A percentile compares a stretch with the other conserved stretches of the same genome.
Conservation (phyloP, 139 green algal genomes). For the Tetratostichococcus sp. region DNA sequence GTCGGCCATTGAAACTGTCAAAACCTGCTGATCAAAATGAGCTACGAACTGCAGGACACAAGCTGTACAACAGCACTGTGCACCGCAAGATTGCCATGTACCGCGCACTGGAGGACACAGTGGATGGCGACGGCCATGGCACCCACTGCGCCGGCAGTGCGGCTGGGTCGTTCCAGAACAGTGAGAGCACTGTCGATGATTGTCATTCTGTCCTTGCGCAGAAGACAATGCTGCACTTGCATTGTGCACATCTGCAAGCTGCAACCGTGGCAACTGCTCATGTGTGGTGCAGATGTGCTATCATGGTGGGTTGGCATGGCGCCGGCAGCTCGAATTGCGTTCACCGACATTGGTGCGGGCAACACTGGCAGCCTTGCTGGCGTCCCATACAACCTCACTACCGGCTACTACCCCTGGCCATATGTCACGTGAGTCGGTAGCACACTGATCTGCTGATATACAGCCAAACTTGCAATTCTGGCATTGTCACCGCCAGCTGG, state of each 20-base stretch:
- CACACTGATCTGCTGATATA: too few species aligned
- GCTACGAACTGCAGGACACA: neutral
- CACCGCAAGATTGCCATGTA: constrained; percentile 83
- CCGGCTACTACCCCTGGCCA: constrained; percentile 65
- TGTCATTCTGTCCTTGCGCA: too few species aligned
- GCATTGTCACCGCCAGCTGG: too few species aligned
- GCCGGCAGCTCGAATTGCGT: constrained; percentile 69
- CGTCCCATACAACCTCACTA: constrained; percentile 48
- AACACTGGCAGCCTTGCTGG: constrained; percentile 21
- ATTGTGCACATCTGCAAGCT: neutral
- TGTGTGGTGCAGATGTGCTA: neutral
- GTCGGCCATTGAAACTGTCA: too few species aligned
- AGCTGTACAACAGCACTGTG: constrained; percentile 32
- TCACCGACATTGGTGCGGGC: constrained; percentile 54
- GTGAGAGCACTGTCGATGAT: neutral
- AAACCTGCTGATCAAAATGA: too few species aligned
- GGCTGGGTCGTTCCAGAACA: constrained; percentile 34
- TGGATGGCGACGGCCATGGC: constrained; percentile 79
- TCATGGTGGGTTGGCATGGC: constrained; percentile 70
- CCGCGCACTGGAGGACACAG: constrained; percentile 49
- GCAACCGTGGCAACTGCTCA: too few species aligned
- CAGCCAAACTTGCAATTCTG: too few species aligned
- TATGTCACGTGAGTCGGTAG: constrained; percentile 33
- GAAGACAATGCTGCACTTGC: too few species aligned
- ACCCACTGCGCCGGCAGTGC: constrained; percentile 82